A percentile compares a stretch with the other conserved stretches of the same genome.
Conservation (phyloP, 768 basidiomycete species). For the Sporobolomyces phaffii region DNA sequence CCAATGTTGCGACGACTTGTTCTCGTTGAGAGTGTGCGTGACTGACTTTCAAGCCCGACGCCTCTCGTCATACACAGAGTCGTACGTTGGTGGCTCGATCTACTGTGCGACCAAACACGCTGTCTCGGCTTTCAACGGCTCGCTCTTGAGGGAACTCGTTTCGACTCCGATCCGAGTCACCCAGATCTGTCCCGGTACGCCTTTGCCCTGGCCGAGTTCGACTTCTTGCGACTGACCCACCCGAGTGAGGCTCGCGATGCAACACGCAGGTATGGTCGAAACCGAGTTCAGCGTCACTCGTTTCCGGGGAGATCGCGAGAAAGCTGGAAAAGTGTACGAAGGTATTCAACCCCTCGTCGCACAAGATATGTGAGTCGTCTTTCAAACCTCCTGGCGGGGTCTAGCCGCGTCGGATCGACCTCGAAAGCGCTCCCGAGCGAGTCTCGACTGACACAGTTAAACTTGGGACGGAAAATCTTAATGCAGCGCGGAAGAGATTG, state of each 20-base stretch:
- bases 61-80: slow-evolving; percentile 48
- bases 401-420: background rate
- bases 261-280: slow-evolving; percentile 30
- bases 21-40: too few species aligned
- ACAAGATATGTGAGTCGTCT: slow-evolving; percentile 15
- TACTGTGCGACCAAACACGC: slow-evolving; percentile 77
- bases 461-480: too few species aligned
- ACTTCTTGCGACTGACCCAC: background rate
- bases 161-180: slow-evolving; percentile 88
- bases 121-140: slow-evolving; percentile 76
- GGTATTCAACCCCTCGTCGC: slow-evolving; percentile 46
- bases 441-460: too few species aligned
- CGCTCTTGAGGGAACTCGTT: slow-evolving; percentile 73
- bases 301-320: slow-evolving; percentile 72
- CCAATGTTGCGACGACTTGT: too few species aligned
- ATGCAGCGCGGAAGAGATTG: slow-evolving; percentile 94
- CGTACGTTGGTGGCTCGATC: slow-evolving; percentile 84
- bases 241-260: slow-evolving; percentile 6
- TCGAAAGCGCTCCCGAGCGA: too few species aligned
- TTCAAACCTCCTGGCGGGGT: background rate
- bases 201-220: background rate
- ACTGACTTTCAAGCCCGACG: too few species aligned
- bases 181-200: slow-evolving; percentile 81
- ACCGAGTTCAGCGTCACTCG: slow-evolving; percentile 81
- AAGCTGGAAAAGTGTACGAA: slow-evolving; percentile 84